Conservation (phyloP, 306 rosid species). For the Comarum palustre region DNA sequence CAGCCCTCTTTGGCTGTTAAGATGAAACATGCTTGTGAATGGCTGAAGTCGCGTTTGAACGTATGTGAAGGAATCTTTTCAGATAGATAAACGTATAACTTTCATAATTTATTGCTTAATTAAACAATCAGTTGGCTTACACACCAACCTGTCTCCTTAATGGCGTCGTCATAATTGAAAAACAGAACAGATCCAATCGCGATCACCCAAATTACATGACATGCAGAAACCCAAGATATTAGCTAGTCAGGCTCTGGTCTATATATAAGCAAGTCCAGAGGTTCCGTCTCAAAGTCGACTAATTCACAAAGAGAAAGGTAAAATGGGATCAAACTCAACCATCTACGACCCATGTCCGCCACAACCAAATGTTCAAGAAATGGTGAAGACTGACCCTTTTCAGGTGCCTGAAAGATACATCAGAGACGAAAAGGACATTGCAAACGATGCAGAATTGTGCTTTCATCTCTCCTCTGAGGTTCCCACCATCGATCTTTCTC, state of each 20-base stretch:
- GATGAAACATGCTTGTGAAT: no score
- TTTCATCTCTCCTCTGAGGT: conserved; percentile 8
- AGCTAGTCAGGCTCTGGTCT: no score
- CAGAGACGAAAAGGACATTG: conserved; percentile 19
- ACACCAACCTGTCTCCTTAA: no score
- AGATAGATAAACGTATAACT: background rate
- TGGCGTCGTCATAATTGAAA: no score
- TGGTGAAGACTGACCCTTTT: conserved; percentile 25
- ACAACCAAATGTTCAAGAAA: conserved; percentile 40
- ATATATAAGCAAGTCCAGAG: background rate
- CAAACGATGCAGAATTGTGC: background rate
- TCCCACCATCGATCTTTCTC: conserved; percentile 25
- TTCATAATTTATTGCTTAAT: background rate
- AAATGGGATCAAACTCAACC: conserved; percentile 4
- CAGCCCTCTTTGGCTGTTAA: no score
- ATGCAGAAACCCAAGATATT: background rate
- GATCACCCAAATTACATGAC: no score
- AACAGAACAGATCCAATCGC: background rate
- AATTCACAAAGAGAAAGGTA: background rate
- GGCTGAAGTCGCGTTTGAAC: background rate
- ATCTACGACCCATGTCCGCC: conserved; percentile 14
- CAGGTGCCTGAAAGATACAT: conserved; percentile 31
- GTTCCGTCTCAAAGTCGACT: background rate
- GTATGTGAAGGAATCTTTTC: background rate
- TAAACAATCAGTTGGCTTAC: background rate